Conservation (phyloP, 345 rosid genomes). For the Euphorbia lathyris region DNA sequence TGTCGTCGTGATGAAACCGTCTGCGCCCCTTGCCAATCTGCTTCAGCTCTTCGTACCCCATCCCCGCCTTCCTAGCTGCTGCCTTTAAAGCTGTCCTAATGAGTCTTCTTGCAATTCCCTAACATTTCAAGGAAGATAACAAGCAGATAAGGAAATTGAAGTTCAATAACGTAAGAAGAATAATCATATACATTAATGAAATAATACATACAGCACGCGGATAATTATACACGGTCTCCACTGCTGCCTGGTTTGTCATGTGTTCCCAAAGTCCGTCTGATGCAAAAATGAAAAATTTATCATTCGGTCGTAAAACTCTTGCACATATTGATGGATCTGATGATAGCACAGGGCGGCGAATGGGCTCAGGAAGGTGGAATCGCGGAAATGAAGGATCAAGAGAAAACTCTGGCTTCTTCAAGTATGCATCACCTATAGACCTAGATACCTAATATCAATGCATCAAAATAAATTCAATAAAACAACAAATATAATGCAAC, state of each 20-base stretch:
- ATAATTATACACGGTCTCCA: constrained; percentile 57
- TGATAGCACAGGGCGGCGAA: constrained; percentile 72
- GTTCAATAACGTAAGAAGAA: background rate
- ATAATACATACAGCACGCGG: constrained; percentile 63
- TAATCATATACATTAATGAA: background rate
- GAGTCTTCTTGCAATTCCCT: constrained; percentile 86
- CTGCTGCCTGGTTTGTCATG: constrained; percentile 80
- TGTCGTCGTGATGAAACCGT: constrained; percentile 79
- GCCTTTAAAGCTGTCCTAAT: constrained; percentile 60
- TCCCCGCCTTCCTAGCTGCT: constrained; percentile 69
- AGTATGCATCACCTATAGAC: constrained; percentile 95
- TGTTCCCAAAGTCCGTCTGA: constrained; percentile 98
- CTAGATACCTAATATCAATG: constrained; percentile 61
- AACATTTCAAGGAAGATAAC: background rate
- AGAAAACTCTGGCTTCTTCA: constrained; percentile 86
- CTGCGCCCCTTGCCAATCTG: constrained; percentile 58
- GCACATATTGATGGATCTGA: constrained; percentile 68
- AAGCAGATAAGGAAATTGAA: background rate
- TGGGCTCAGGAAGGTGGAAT: constrained; percentile 70
- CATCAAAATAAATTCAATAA: constrained; percentile 6
- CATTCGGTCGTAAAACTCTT: constrained; percentile 61
- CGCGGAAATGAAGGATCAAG: constrained; percentile 78
- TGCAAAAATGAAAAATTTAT: constrained; percentile 84
- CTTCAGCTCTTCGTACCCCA: constrained; percentile 68
- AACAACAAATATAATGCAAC: background rate